Evolutionary conservation across 805 yeast species (phyloP), one percentile per base, ranked within the genome.

Genomic region (Suhomyces faveliae): DNA sequence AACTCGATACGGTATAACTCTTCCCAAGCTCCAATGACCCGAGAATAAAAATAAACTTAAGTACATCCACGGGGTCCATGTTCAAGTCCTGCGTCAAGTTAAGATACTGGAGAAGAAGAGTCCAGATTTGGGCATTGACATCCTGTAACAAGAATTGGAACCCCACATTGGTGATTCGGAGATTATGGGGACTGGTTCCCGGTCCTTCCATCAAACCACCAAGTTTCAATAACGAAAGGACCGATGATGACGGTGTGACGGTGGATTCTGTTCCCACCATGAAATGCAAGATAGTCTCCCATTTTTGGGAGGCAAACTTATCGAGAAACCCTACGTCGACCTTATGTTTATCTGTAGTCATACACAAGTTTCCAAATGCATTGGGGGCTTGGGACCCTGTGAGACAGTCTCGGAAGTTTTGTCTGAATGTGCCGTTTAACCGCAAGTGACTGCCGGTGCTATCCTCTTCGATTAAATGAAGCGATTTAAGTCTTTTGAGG

Each of bases 41-140:
- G 38, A 94, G 72, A 81, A 92, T 85, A 69, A 94, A 94, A 10
- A 94, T 85, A 65, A 94, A 94, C 65, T 92, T 91, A 40, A 94
- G 74, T 30, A 94, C 96, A 60, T 94, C 99, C 15, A 94, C 98
- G 0, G 96, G 90, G 67, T 94, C 96, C 96, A 91, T 89, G 59
- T 87, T 81, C 44, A 89, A 74, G 22, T 83, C 83, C 59, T 88
- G 92, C 1, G 97, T 81, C 76, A 89, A 79, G 62, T 87, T 85
- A 51, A 94, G 70, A 62, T 94, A 94, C 62, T 94, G 97, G 35
- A 94, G 70, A 41, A 94, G 70, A 35, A 94, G 70, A 0, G 96
- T 85, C 99, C 99, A 94, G 13, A 94, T 85, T 66, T 94, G 99
- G 0, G 96, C 86, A 62, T 89, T 90, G 21, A 87, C 87, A 58